A percentile compares a stretch with the other conserved stretches of the same genome.
Evolutionary conservation across 306 rosid genomes (phyloP).

Genomic region (Casuarina cunninghamiana): DNA sequence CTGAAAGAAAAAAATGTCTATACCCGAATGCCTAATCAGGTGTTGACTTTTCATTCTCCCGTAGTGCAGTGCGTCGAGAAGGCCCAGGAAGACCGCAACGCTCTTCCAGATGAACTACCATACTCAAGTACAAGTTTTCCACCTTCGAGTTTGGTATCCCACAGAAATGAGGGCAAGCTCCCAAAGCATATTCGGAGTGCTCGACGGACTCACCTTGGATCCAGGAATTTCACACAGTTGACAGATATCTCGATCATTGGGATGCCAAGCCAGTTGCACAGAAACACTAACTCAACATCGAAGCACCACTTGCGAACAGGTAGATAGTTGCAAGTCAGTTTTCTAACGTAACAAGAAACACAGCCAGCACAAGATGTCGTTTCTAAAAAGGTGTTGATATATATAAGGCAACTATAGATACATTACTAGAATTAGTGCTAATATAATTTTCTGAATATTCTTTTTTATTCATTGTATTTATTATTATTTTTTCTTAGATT

Average conservation of each 20-base stretch:
- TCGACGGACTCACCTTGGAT: slow-evolving; percentile 85
- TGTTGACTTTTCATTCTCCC: neutral
- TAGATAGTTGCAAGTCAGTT: slow-evolving; percentile 2
- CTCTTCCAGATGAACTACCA: slow-evolving; percentile 16
- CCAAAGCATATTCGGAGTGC: slow-evolving; percentile 99
- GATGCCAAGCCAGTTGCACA: slow-evolving; percentile 69
- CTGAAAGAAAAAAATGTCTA: slow-evolving; percentile 10
- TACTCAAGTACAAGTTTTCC: slow-evolving; percentile 64
- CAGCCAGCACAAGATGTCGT: too few species aligned
- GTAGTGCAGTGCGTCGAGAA: neutral
- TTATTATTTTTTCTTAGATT: too few species aligned
- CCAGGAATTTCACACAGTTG: slow-evolving; percentile 98
- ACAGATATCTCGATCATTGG: slow-evolving; percentile 87
- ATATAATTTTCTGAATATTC: too few species aligned
- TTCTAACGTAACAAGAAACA: too few species aligned
- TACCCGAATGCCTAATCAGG: neutral
- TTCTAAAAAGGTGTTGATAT: too few species aligned
- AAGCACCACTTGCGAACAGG: slow-evolving; percentile 86
- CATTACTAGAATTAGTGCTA: too few species aligned
- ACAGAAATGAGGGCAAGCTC: slow-evolving; percentile 88
- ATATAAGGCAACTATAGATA: too few species aligned
- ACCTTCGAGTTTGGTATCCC: slow-evolving; percentile 85
- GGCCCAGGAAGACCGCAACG: neutral
- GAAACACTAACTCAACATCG: slow-evolving; percentile 83
- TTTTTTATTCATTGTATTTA: too few species aligned